Conservation (phyloP, 345 rosid genomes). For the Salix purpurea region DNA sequence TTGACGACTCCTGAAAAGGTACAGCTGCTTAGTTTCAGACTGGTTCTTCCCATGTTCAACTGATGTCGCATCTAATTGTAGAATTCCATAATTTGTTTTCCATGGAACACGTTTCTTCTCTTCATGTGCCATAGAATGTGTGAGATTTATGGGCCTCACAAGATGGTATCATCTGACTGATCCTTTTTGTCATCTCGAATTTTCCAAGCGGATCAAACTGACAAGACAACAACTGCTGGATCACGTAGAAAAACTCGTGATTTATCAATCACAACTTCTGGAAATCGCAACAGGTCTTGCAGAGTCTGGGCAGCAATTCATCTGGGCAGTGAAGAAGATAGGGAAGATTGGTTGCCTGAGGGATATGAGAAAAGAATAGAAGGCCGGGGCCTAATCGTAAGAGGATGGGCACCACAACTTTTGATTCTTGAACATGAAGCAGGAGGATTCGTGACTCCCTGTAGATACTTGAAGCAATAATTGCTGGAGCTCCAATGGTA, state of each 20-base stretch:
- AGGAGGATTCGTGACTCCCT: background rate
- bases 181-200: background rate
- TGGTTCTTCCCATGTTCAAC: background rate
- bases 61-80: background rate
- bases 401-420: background rate
- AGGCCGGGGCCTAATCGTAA: background rate
- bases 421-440: background rate
- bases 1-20: background rate
- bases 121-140: background rate
- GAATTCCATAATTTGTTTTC: background rate
- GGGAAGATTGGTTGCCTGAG: background rate
- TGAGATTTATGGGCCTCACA: background rate
- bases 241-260: background rate
- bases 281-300: background rate
- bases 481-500: background rate
- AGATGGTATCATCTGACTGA: background rate
- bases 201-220: background rate
- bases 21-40: background rate
- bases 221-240: background rate
- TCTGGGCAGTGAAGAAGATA: background rate
- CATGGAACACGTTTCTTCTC: constrained; percentile 2
- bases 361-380: background rate
- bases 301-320: background rate
- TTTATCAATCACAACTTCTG: background rate
- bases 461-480: background rate